A percentile compares a stretch with the other conserved stretches of the same genome.
phyloP scores from a whole-genome alignment of 106 monocot species.

The Acorus calamus region DNA sequence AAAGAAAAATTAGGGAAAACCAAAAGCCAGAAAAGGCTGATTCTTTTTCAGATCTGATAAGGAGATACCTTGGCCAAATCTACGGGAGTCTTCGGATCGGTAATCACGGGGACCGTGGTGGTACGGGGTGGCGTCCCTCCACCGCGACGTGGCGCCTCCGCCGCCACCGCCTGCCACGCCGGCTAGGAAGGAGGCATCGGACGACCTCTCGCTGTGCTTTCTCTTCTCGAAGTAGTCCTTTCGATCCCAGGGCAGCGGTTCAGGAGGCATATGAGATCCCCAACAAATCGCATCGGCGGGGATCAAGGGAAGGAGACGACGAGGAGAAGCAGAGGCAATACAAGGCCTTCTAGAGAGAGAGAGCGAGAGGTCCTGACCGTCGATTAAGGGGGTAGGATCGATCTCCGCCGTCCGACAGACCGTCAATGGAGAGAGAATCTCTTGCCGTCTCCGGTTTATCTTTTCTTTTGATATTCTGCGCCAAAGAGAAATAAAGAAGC shows the following conservation, averaged over 20 bases:
- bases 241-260: constrained; percentile 66
- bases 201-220: constrained; percentile 35
- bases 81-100: constrained; percentile 47
- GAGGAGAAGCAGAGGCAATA: background rate
- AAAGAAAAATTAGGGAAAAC: background rate
- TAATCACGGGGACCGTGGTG: constrained; percentile 32
- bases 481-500: constrained; percentile 1
- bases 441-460: background rate
- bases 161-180: constrained; percentile 26
- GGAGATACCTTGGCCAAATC: constrained; percentile 30
- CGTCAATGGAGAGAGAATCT: background rate
- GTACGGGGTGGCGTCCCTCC: constrained; percentile 35
- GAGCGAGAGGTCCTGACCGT: background rate
- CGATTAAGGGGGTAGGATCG: background rate
- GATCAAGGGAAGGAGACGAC: background rate
- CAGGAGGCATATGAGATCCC: constrained; percentile 70
- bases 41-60: constrained; percentile 24
- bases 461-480: background rate
- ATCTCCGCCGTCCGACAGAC: constrained; percentile 1
- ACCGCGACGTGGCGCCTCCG: constrained; percentile 21
- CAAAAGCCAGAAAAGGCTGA: background rate
- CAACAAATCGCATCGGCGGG: background rate
- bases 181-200: constrained; percentile 23
- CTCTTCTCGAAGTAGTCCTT: constrained; percentile 62
- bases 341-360: background rate